Percentiles rank a stretch among this genome's conserved stretches.
Evolutionary conservation across 768 basidiomycete genomes (phyloP).

Genomic region (Hypholoma fasciculare): DNA sequence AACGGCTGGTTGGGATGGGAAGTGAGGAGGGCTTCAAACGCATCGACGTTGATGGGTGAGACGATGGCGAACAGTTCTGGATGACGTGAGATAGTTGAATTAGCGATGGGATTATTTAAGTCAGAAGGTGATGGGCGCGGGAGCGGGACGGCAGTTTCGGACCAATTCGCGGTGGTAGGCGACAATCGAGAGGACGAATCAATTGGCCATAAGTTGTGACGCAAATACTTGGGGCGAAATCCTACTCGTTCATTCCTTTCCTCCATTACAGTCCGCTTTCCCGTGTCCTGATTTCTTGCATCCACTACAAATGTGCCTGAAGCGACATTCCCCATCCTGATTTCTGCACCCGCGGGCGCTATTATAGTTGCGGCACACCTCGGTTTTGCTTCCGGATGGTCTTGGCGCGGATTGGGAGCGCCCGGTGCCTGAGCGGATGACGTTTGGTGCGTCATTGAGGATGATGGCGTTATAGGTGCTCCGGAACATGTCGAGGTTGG

Average conservation of each 20-base stretch:
- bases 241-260: background rate
- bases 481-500: background rate
- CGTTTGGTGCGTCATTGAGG: background rate
- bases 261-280: background rate
- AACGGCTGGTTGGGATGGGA: constrained; percentile 38
- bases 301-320: background rate
- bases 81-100: constrained; percentile 19
- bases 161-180: background rate
- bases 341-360: background rate
- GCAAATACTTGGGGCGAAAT: background rate
- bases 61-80: constrained; percentile 36
- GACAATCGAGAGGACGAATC: background rate
- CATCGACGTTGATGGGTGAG: constrained; percentile 33
- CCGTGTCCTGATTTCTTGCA: background rate
- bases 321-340: background rate
- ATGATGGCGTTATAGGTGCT: background rate
- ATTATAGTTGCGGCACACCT: background rate
- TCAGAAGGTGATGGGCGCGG: constrained; percentile 20
- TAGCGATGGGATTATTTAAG: constrained; percentile 14
- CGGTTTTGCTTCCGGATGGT: background rate
- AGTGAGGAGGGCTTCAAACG: constrained; percentile 24
- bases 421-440: background rate
- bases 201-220: background rate
- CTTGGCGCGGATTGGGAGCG: background rate
- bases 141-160: constrained; percentile 11